A percentile compares a stretch with the other conserved stretches of the same genome.
Conservation (phyloP, 495 filamentous ascomycete species). For the Penicillium lividum region DNA sequence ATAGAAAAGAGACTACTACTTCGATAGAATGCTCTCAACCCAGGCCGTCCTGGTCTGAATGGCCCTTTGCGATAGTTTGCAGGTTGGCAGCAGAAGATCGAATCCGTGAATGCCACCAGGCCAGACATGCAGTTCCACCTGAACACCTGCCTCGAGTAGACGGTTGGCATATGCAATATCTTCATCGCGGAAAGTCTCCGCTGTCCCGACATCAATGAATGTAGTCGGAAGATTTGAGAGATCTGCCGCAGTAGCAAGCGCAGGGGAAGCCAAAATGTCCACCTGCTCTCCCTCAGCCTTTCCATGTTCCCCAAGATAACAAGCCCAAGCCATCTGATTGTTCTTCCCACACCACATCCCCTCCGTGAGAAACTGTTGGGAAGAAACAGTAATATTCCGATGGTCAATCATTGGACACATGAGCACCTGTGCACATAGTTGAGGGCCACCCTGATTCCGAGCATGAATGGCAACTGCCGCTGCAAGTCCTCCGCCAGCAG, state of each 20-base stretch:
- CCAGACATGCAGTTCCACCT: neutral
- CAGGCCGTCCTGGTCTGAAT: too few relatives aligned
- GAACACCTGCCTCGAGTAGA: neutral
- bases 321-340: neutral
- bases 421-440: neutral
- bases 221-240: neutral
- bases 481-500: neutral
- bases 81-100: neutral
- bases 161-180: neutral
- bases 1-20: too few relatives aligned
- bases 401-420: constrained; percentile 3
- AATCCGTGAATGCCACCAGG: neutral
- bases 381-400: neutral
- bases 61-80: too few relatives aligned
- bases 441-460: neutral
- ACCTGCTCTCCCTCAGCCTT: neutral
- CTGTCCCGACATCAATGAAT: neutral
- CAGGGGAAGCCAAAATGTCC: neutral
- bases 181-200: constrained; percentile 1
- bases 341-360: neutral
- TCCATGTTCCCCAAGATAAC: neutral
- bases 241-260: neutral
- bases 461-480: neutral
- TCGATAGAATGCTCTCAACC: too few relatives aligned
- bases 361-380: neutral